Percentiles rank a stretch among this genome's conserved stretches.
phyloP scores from a whole-genome alignment of 2,329 filamentous ascomycete species.

The Monosporascus sp. region DNA sequence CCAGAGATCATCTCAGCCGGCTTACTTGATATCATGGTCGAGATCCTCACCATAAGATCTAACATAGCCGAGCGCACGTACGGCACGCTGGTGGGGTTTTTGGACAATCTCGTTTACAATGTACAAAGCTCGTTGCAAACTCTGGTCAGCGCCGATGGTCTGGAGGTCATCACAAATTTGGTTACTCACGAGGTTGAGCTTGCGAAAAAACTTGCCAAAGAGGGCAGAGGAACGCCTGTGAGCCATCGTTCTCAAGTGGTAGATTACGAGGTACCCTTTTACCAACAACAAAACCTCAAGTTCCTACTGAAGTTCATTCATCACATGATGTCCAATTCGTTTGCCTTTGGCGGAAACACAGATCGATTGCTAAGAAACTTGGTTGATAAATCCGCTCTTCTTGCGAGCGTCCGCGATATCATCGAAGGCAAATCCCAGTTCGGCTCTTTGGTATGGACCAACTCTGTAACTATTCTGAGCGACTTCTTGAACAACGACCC shows the following conservation, averaged over 20 bases:
- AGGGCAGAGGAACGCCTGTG: constrained; percentile 64
- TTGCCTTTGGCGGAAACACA: constrained; percentile 67
- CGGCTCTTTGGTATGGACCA: constrained; percentile 93
- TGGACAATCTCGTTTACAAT: constrained; percentile 82
- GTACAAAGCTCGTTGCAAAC: constrained; percentile 79
- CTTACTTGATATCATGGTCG: constrained; percentile 82
- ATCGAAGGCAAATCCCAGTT: constrained; percentile 75
- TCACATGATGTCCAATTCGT: constrained; percentile 82
- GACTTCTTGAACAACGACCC: constrained; percentile 99
- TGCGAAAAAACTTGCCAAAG: constrained; percentile 60
- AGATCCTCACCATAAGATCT: constrained; percentile 80
- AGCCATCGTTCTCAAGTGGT: constrained; percentile 73
- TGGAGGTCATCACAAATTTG: constrained; percentile 86
- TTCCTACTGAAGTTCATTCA: constrained; percentile 95
- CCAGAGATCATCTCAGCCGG: constrained; percentile 82
- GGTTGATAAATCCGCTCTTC: constrained; percentile 83
- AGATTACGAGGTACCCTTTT: constrained; percentile 90
- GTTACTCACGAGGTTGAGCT: constrained; percentile 72
- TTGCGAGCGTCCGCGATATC: constrained; percentile 73
- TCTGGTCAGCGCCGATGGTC: constrained; percentile 74
- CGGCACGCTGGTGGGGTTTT: constrained; percentile 75
- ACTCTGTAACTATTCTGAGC: constrained; percentile 83
- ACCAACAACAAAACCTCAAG: constrained; percentile 87
- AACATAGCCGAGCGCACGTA: constrained; percentile 77
- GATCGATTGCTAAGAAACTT: constrained; percentile 87